Evolutionary conservation across 441 rosid species (phyloP).

Genomic region (Macaranga tanarius): DNA sequence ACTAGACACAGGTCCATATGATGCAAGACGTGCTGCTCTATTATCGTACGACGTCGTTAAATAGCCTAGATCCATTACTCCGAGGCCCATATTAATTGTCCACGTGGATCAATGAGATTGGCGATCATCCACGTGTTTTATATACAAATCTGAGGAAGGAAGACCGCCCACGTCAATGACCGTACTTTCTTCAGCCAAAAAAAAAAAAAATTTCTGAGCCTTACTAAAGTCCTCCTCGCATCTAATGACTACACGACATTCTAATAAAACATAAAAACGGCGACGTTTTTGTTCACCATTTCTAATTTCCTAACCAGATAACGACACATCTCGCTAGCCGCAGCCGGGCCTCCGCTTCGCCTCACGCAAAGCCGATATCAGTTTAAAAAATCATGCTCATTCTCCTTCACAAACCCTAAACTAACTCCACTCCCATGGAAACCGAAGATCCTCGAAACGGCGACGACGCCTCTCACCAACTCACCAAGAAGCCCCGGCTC

Average conservation of each 20-base stretch:
- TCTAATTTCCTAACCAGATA: neutral
- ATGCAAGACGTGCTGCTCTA: too few relatives aligned
- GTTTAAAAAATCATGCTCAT: slow-evolving; percentile 4
- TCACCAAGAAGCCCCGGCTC: slow-evolving; percentile 56
- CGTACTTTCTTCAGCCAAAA: neutral
- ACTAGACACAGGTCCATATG: too few relatives aligned
- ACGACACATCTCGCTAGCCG: slow-evolving; percentile 4
- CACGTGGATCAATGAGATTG: neutral
- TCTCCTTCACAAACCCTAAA: slow-evolving; percentile 25
- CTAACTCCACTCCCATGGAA: slow-evolving; percentile 13
- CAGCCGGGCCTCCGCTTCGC: neutral
- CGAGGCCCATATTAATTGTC: neutral
- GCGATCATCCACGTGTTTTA: neutral
- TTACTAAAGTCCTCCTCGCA: neutral
- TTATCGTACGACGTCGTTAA: neutral
- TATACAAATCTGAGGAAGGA: neutral
- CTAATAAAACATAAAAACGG: neutral
- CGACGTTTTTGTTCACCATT: slow-evolving; percentile 7
- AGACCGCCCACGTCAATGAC: neutral
- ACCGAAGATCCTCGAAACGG: slow-evolving; percentile 46
- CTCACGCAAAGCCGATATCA: neutral
- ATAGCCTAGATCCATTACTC: neutral
- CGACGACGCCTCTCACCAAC: slow-evolving; percentile 37
- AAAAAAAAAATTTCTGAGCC: too few relatives aligned
- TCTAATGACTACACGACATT: neutral